A percentile compares a stretch with the other conserved stretches of the same genome.
These are phyloP conservation scores for Plasmodium cynomolgi DNA, from an alignment of 169 alveolate species.

Conservation along the genomic window DNA sequence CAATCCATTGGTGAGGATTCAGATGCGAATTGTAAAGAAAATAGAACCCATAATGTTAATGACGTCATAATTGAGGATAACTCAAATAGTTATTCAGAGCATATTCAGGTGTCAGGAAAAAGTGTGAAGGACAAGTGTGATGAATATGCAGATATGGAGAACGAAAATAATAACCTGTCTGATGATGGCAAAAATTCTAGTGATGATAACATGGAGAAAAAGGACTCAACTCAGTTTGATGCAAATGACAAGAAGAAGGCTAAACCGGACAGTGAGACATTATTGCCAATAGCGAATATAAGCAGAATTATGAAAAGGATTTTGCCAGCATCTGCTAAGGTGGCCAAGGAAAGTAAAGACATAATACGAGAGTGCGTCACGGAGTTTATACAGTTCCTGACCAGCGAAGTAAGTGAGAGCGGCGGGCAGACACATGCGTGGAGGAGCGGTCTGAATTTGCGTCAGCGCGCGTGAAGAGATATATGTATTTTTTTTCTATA, in stretches of 20 bases:
- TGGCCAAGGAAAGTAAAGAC: slow-evolving; percentile 95
- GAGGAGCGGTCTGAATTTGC: not conserved
- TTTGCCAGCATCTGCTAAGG: slow-evolving; percentile 92
- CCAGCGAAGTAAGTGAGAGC: slow-evolving; percentile 87
- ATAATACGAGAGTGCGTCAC: slow-evolving; percentile 95
- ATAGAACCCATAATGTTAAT: not conserved
- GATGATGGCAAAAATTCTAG: slow-evolving; percentile 34
- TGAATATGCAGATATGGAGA: slow-evolving; percentile 19
- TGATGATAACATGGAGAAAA: slow-evolving; percentile 33
- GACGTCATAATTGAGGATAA: not conserved
- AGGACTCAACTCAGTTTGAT: not conserved
- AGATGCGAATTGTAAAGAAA: not conserved
- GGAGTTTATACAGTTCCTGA: slow-evolving; percentile 94
- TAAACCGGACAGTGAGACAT: slow-evolving; percentile 37
- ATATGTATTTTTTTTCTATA: not conserved
- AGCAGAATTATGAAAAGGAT: slow-evolving; percentile 95
- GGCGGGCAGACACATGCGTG: not conserved
- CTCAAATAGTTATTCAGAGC: slow-evolving; percentile 3
- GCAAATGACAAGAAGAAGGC: slow-evolving; percentile 25
- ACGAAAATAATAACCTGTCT: slow-evolving; percentile 33
- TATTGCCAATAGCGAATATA: slow-evolving; percentile 95
- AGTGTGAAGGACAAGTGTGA: slow-evolving; percentile 8
- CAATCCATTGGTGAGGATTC: not conserved
- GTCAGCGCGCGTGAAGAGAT: not conserved
- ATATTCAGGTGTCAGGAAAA: not conserved